These are phyloP conservation scores for Trichophyton benhamiae DNA, from an alignment of 2,329 filamentous ascomycete genomes.

Conservation along the genomic window DNA sequence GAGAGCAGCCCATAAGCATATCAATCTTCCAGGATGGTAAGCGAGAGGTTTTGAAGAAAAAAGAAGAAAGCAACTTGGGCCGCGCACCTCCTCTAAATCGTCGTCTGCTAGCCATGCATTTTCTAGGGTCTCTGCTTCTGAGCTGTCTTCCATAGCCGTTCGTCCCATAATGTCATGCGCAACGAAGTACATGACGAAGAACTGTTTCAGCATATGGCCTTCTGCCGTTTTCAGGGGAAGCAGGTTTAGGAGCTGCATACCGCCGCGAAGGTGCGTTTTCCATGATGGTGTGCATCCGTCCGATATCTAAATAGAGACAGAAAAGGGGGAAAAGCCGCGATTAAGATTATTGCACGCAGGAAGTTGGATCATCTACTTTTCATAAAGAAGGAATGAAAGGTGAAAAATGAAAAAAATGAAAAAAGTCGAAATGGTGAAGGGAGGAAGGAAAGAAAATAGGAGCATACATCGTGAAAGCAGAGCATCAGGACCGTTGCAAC, in stretches of 20 bases:
- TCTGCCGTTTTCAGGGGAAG: slow-evolving; percentile 10
- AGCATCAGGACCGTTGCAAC: slow-evolving; percentile 25
- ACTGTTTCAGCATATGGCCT: slow-evolving; percentile 15
- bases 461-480: slow-evolving; percentile 23
- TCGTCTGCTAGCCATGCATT: slow-evolving; percentile 17
- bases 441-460: neutral
- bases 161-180: slow-evolving; percentile 25
- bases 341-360: slow-evolving; percentile 2
- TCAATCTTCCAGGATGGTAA: slow-evolving; percentile 17
- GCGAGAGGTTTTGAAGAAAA: neutral
- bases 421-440: no score
- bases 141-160: slow-evolving; percentile 12
- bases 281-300: slow-evolving; percentile 23
- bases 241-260: slow-evolving; percentile 18
- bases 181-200: slow-evolving; percentile 23
- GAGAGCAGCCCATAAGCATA: slow-evolving; percentile 23
- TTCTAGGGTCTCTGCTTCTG: neutral
- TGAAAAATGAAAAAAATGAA: no score
- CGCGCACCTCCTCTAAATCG: slow-evolving; percentile 17
- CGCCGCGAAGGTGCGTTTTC: slow-evolving; percentile 22
- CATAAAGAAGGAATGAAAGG: neutral
- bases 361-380: neutral
- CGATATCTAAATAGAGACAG: slow-evolving; percentile 17
- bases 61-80: neutral
- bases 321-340: neutral